These are phyloP conservation scores for Azolla pinnata DNA, from an alignment of 75 land plant species.

Conservation along the genomic window DNA sequence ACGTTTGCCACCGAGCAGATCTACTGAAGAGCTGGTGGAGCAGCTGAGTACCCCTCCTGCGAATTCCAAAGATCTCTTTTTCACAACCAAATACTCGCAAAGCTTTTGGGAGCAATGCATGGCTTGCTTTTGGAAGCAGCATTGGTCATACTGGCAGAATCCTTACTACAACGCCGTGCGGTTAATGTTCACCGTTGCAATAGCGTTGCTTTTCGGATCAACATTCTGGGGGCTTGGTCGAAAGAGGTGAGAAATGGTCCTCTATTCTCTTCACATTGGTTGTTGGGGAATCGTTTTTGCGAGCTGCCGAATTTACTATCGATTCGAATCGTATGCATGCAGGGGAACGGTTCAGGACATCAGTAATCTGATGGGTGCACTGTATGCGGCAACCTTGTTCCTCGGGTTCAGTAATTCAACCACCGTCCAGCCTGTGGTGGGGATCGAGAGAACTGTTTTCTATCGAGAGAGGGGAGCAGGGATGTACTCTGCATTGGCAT, in stretches of 20 bases:
- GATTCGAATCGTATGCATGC: not conserved
- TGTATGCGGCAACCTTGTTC: constrained; percentile 45
- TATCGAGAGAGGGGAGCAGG: constrained; percentile 63
- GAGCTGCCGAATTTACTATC: not conserved
- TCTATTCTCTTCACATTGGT: not conserved
- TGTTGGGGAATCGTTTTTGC: not conserved
- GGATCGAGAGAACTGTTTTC: constrained; percentile 60
- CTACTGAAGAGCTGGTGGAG: constrained; percentile 42
- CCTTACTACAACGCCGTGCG: constrained; percentile 73
- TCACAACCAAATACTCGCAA: constrained; percentile 44
- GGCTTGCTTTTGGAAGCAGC: constrained; percentile 68
- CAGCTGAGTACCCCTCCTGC: constrained; percentile 47
- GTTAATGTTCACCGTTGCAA: constrained; percentile 44
- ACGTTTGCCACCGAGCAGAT: constrained; percentile 32
- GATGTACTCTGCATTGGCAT: constrained; percentile 58
- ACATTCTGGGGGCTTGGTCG: constrained; percentile 61
- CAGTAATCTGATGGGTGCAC: constrained; percentile 39
- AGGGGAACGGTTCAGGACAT: constrained; percentile 38
- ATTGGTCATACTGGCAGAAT: constrained; percentile 75
- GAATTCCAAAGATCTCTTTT: constrained; percentile 52
- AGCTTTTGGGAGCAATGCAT: constrained; percentile 42
- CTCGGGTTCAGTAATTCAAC: constrained; percentile 49
- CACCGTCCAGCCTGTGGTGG: constrained; percentile 54
- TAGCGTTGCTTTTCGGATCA: constrained; percentile 53
- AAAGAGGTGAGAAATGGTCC: constrained; percentile 25